Evolutionary conservation across 2,329 filamentous ascomycete genomes (phyloP), one percentile per base, ranked within the genome.

Genomic region (Fusarium sp.): DNA sequence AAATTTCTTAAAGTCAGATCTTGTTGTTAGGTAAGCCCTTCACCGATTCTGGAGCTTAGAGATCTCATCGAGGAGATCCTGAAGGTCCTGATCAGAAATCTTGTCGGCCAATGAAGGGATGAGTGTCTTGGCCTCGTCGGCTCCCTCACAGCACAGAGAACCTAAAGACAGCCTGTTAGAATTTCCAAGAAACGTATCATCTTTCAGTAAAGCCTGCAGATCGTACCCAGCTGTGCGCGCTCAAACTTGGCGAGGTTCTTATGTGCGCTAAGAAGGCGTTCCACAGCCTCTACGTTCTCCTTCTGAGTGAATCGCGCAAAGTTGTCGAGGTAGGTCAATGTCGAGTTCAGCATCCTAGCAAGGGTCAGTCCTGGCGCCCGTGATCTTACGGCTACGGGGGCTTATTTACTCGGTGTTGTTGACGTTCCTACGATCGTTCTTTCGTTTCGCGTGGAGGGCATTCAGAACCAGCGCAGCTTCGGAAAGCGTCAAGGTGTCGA

Each of bases 221-320:
- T 28, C 87, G 68, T 86, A 95, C 95, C 96, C 73, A 98, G 87
- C 85, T 98, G 94, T 50, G 94, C 95, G 78, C 94, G 90, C 88
- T 99, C 96, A 81, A 98, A 98, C 82, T 95, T 93, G 79, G 94
- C 93, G 77, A 99, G 86, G 81, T 94, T 91, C 73, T 91, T 90
- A 80, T 94, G 93, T 66, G 92, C 89, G 75, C 93, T 93, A 73
- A 98, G 88, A 77, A 98, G 86, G 68, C 94, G 91, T 84, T 97
- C 95, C 38, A 98, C 94, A n/a, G 94, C 94, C 84, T 98, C 94
- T 80, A 98, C 93, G 76, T 96, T 96, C 82, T 97, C 94, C 82
- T 96, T 95, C 79, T 95, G 92, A 85, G 98, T 97, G 89, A 98
- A 98, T 41, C 96, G 93, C 24, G 95, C 93, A 84, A 99, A 99